Base-by-base conservation (phyloP, 352 stramenopile genomes). In the Phytophthora chlamydospora region DNA sequence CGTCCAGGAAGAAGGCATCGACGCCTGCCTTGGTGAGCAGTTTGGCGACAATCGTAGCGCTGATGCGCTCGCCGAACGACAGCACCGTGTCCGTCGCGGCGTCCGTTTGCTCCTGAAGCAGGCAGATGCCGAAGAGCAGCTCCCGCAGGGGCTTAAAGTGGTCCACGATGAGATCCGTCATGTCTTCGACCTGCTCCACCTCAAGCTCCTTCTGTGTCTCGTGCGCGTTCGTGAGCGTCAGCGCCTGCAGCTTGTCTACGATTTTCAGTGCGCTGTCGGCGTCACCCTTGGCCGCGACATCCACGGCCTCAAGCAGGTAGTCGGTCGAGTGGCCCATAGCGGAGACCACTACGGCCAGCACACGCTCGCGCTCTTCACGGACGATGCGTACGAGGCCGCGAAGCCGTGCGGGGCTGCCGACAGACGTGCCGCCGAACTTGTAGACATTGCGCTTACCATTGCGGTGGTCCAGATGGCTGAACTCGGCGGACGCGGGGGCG, bases 311-410 rank as follows among this genome's bases (percentile, higher is more conserved):
- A 47, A 95, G 47, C 40, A 95, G 55, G 29, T 68, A 78, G 52
- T 93, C 83, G n/a, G 85, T 91, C n/a, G 80, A 89, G 49, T 91
- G 65, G 43, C 76, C 83, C 83, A 93, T 92, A 7, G 83, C 83
- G 0, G 85, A 93, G 16, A 95, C 85, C 12, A 95, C 80, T 24
- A 93, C 74, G 11, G 82, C 81, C 17, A 91, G 45, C 0, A 92
- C 69, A 14, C 82, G 81, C 39, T 63, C 44, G 11, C 80, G 75
- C 56, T 91, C 80, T 13, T 81, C 66, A 9, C 76, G 78, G 7
- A 93, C 57, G 58, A 92, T 90, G 48, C 67, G 67, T 17, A 93
- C 70, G 47, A 95, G 80, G 6, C 76, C 78, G 24, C 75, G 82
- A 12, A 95, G 71, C 39, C 85, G 73, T 33, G 68, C 49, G 0